Evolutionary conservation across 345 rosid species (phyloP).

Genomic region (Salix arbutifolia): DNA sequence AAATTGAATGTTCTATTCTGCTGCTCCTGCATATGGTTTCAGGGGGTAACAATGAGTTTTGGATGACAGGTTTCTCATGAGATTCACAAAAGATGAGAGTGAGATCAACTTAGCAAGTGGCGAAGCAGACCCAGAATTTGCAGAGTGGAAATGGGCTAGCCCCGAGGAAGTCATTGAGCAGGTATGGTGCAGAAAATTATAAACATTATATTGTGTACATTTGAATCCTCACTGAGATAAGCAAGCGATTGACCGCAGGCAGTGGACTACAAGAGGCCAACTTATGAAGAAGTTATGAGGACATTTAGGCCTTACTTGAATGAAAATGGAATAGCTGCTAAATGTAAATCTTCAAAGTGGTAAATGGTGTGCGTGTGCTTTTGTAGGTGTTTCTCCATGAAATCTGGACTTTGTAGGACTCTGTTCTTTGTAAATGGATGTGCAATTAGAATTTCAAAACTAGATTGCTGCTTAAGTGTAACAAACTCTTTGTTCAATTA

Average conservation of each 20-base stretch:
- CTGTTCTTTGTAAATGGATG: conserved; percentile 38
- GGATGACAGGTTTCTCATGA: conserved; percentile 74
- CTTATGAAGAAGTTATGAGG: conserved; percentile 83
- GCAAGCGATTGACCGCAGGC: conserved; percentile 45
- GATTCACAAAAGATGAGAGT: conserved; percentile 62
- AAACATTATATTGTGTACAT: background rate
- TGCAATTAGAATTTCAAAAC: conserved; percentile 22
- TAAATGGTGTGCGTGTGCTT: conserved; percentile 26
- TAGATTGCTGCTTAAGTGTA: conserved; percentile 29
- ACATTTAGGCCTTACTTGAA: conserved; percentile 65
- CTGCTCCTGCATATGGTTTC: background rate
- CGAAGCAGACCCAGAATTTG: conserved; percentile 78
- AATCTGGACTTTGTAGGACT: conserved; percentile 9
- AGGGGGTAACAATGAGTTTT: background rate
- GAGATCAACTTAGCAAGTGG: conserved; percentile 78
- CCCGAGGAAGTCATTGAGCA: conserved; percentile 83
- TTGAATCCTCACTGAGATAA: background rate
- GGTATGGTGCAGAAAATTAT: conserved; percentile 27
- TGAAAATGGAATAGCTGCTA: conserved; percentile 53
- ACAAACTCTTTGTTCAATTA: conserved; percentile 6
- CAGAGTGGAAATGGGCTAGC: conserved; percentile 94
- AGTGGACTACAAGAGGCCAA: conserved; percentile 96
- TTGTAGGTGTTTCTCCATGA: conserved; percentile 14
- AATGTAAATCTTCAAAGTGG: conserved; percentile 96
- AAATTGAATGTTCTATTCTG: background rate